Percentiles rank a stretch among this genome's conserved stretches.
Evolutionary conservation across 2,329 filamentous ascomycete genomes (phyloP).

Genomic region (Intubia oerlemansii): DNA sequence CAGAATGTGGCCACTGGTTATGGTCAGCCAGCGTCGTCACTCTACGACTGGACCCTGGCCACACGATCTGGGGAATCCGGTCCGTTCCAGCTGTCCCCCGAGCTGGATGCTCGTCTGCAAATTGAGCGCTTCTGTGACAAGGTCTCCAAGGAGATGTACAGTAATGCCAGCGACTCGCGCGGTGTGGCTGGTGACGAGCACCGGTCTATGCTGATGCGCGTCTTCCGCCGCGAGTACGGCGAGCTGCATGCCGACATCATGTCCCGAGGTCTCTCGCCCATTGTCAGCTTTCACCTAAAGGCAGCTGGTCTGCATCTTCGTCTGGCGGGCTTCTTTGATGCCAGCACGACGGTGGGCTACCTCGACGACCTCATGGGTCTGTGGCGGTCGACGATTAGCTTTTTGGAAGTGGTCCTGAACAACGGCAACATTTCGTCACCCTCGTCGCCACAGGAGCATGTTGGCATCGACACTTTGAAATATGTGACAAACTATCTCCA

Average conservation of each 20-base stretch:
- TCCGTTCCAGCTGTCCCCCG: constrained; percentile 34
- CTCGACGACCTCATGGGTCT: constrained; percentile 55
- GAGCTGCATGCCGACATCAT: constrained; percentile 40
- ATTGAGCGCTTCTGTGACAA: constrained; percentile 61
- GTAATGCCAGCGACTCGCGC: constrained; percentile 50
- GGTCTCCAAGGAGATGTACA: constrained; percentile 60
- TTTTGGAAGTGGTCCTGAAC: constrained; percentile 43
- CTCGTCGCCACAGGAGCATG: constrained; percentile 22
- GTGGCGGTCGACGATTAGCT: constrained; percentile 49
- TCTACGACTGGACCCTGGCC: constrained; percentile 55
- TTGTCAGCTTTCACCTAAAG: constrained; percentile 44
- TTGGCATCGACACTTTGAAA: constrained; percentile 32
- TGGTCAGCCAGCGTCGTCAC: constrained; percentile 57
- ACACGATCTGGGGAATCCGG: constrained; percentile 36
- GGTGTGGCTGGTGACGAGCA: constrained; percentile 48
- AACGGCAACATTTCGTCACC: constrained; percentile 21
- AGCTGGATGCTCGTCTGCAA: constrained; percentile 45
- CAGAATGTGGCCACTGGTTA: constrained; percentile 69
- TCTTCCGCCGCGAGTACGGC: constrained; percentile 42
- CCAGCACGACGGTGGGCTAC: constrained; percentile 48
- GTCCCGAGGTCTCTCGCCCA: constrained; percentile 33
- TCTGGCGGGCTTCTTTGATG: constrained; percentile 63
- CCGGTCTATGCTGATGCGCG: constrained; percentile 42
- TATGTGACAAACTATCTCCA: constrained; percentile 59
- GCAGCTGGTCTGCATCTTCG: constrained; percentile 57